A percentile compares a stretch with the other conserved stretches of the same genome.
These are phyloP conservation scores for Chrysophaeum taylorii DNA, from an alignment of 352 stramenopile species.

Conservation along the genomic window DNA sequence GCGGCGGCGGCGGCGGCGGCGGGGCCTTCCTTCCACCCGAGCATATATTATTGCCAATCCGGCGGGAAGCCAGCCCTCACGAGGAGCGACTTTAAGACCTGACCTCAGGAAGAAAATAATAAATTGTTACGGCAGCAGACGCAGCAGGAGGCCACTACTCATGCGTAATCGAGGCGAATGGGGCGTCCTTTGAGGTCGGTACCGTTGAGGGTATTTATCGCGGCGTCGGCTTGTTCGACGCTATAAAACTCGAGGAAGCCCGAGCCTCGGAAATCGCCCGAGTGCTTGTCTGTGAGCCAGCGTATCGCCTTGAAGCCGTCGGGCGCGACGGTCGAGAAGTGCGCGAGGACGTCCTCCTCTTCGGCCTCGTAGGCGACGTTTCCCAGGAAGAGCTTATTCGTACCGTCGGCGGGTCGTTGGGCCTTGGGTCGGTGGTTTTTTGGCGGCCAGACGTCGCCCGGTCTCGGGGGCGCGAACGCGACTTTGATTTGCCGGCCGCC, in stretches of 20 bases:
- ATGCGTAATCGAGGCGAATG: conserved; percentile 61
- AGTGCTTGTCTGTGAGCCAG: conserved; percentile 59
- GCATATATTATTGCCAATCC: no score
- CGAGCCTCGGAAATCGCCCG: conserved; percentile 59
- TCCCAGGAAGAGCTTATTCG: conserved; percentile 63
- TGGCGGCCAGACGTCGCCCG: conserved; percentile 54
- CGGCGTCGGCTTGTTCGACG: conserved; percentile 57
- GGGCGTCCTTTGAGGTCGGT: conserved; percentile 56
- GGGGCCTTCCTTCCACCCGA: no score
- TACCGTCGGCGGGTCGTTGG: conserved; percentile 42
- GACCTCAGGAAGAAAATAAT: no score
- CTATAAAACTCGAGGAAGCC: conserved; percentile 63
- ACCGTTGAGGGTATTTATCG: conserved; percentile 49
- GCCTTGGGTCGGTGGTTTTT: conserved; percentile 38
- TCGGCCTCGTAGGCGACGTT: conserved; percentile 71
- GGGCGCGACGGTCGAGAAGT: conserved; percentile 55
- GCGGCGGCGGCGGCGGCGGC: no score
- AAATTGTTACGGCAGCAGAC: no score
- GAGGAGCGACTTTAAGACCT: no score
- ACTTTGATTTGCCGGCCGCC: conserved; percentile 56
- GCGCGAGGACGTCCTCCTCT: conserved; percentile 61
- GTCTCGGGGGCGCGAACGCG: conserved; percentile 46
- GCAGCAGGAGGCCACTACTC: no score
- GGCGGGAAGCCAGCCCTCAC: no score
- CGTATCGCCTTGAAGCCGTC: conserved; percentile 50